Evolutionary conservation across 208 protist genomes (phyloP).

Genomic region (Trypanosoma rangeli): DNA sequence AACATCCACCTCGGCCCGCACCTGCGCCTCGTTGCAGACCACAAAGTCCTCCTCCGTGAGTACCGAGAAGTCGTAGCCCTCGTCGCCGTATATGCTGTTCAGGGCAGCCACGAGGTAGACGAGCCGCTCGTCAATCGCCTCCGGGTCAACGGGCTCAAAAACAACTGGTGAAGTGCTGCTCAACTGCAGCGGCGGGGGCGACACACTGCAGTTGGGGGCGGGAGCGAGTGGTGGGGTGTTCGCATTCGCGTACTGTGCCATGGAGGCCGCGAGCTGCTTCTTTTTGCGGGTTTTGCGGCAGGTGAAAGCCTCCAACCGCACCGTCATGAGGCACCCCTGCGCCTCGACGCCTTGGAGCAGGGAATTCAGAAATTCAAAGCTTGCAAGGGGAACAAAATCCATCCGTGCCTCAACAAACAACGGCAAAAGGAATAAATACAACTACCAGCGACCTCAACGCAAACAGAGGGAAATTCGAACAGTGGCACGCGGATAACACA

Average conservation of each 20-base stretch:
- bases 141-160: slow-evolving; percentile 26
- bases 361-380: slow-evolving; percentile 80
- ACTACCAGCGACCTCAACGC: background rate
- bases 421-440: background rate
- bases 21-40: slow-evolving; percentile 38
- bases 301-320: slow-evolving; percentile 74
- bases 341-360: slow-evolving; percentile 67
- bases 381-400: slow-evolving; percentile 76
- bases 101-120: slow-evolving; percentile 71
- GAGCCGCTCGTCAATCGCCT: slow-evolving; percentile 62
- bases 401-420: slow-evolving; percentile 20
- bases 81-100: slow-evolving; percentile 66
- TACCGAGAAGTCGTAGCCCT: slow-evolving; percentile 82
- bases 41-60: slow-evolving; percentile 71
- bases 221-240: slow-evolving; percentile 60
- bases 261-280: slow-evolving; percentile 46
- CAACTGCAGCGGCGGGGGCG: slow-evolving; percentile 28
- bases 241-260: slow-evolving; percentile 52
- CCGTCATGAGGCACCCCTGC: slow-evolving; percentile 61
- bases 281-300: slow-evolving; percentile 74
- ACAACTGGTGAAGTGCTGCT: slow-evolving; percentile 9
- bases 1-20: slow-evolving; percentile 44
- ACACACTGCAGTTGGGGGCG: slow-evolving; percentile 13
- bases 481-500: background rate
- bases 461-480: background rate